Base-by-base conservation (phyloP, 2,329 filamentous ascomycete genomes). In the Talaromyces piceae region DNA sequence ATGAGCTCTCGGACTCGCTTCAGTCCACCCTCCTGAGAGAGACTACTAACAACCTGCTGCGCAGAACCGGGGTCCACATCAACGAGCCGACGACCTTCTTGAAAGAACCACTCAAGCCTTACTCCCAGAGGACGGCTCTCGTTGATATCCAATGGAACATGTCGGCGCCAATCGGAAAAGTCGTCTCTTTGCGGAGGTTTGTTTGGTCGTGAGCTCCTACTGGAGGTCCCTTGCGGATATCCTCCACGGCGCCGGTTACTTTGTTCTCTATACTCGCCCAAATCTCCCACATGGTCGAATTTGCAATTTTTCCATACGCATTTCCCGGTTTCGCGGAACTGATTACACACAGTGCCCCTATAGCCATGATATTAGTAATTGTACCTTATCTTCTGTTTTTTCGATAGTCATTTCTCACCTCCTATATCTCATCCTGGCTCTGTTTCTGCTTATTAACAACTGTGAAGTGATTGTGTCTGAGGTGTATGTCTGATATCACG, bases 1-100 rank as follows among this genome's bases (percentile, higher is more conserved):
- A 62, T 46, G 20, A 65, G 49, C 39, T 65, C 62, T 44, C 61
- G 58, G 12, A 69, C 58, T 6, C 62, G 50, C 27, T 48, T 55
- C 23, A 69, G 50, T 9, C 65, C 67, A 7, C 55, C 58, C 39
- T 68, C 67, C 3, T 41, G 55, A 8, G 67, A 54, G 3, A 69
- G 59, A 26, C 44, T 53, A 5, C 50, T 54, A 39, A 68, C 60
- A 5, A 69, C 62, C 22, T 62, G 53, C 43, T 69, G 66, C 7
- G 59, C 47, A 0, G 53, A 54, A 23, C 54, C 51, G 9, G 54
- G 59, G 37, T 61, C 57, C 4, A 52, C 47, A 3, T 61, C 52
- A 26, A 66, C 57, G 6, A 67, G 57, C 43, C 41, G 48, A 33
- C 45, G 57, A n/a, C 58, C 63, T 39, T 57, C 49, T 28, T 52